These are phyloP conservation scores for Rhizophora apiculata DNA, from an alignment of 345 rosid species.

Conservation along the genomic window DNA sequence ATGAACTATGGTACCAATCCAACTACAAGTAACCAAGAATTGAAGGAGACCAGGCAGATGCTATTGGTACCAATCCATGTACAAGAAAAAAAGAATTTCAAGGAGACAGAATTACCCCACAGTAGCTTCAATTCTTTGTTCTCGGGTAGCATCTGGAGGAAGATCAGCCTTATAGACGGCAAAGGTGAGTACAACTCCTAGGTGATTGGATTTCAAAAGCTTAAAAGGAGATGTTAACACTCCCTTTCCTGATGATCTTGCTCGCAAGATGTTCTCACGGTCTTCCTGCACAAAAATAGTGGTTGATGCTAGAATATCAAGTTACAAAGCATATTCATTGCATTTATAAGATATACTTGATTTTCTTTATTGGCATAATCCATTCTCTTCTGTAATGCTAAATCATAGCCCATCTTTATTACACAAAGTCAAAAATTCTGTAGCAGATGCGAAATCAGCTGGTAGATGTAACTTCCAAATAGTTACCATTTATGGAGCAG, in stretches of 20 bases:
- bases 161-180: conserved; percentile 72
- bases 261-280: conserved; percentile 84
- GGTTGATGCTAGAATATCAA: conserved; percentile 12
- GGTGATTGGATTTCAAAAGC: conserved; percentile 84
- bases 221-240: conserved; percentile 94
- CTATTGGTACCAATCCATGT: not conserved
- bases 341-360: conserved; percentile 4
- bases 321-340: conserved; percentile 1
- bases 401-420: no score
- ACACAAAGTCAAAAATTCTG: not conserved
- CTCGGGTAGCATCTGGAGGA: conserved; percentile 65
- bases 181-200: conserved; percentile 91
- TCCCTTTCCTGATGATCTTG: conserved; percentile 93
- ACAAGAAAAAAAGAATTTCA: conserved; percentile 12
- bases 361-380: not conserved
- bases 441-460: not conserved
- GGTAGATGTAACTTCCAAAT: not conserved
- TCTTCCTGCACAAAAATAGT: conserved; percentile 56
- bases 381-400: no score
- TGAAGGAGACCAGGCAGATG: conserved; percentile 3
- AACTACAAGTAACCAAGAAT: not conserved
- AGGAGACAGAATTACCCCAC: conserved; percentile 57
- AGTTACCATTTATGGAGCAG: not conserved
- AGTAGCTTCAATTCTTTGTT: conserved; percentile 65
- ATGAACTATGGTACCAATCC: no score